Evolutionary conservation across 2,329 filamentous ascomycete genomes (phyloP), one percentile per base, ranked within the genome.

Genomic region (Plectosphaerella sp.): DNA sequence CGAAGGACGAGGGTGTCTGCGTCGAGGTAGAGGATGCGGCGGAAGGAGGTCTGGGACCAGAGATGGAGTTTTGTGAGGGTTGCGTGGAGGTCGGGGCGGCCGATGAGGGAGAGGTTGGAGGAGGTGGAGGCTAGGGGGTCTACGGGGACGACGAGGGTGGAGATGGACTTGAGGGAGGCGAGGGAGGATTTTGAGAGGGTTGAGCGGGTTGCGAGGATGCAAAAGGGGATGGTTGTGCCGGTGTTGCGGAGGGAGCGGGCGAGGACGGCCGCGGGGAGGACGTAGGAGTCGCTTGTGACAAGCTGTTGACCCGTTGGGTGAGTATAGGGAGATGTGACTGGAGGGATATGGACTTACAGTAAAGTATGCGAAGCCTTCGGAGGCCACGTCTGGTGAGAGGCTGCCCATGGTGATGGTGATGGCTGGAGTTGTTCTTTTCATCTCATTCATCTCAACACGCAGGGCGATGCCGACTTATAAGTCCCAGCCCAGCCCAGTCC

Each of bases 51-150:
- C 48, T 87, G 82, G 49, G 80, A 77, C 86, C 86, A 88, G 12
- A 89, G 72, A 52, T 84, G 78, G 60, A 88, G 84, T 68, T 89
- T 89, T 37, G 86, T 87, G 63, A 88, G 88, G 46, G 84, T 81
- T 47, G 82, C 81, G 54, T 82, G 74, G 24, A 89, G 73, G 62
- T 88, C 85, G 36, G 81, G 78, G 20, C 86, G 80, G 57, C 83
- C 78, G 82, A 89, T 88, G 52, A 87, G 72, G 66, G 79, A 81
- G 50, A 89, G 78, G 58, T 88, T 87, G 45, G 78, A 36, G 14
- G 50, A 24, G 1, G 51, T 36, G 16, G 47, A 43, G 20, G 47
- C 48, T 8, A 60, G n/a, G 10, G 53, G 22, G 6, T 47, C 22
- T 4, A 59, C 55, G 33, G 57, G 52, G 10, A 60, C 45, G 36